A percentile compares a stretch with the other conserved stretches of the same genome.
Conservation (phyloP, 306 rosid species). For the Sicyos edulis region DNA sequence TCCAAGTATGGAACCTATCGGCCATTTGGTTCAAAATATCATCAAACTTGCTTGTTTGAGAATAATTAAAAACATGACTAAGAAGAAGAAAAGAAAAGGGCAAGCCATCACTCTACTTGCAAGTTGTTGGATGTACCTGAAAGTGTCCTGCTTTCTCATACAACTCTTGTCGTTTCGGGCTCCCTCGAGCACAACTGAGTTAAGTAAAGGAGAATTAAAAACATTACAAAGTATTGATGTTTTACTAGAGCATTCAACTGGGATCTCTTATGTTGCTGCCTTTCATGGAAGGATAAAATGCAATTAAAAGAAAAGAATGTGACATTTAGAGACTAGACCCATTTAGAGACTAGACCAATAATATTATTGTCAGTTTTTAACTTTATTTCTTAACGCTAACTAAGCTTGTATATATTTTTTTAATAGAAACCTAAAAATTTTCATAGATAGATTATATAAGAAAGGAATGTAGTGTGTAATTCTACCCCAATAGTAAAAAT, state of each 20-base stretch:
- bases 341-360: no score
- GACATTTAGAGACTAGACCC: not conserved
- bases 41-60: not conserved
- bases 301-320: no score
- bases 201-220: constrained; percentile 22
- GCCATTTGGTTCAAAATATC: constrained; percentile 18
- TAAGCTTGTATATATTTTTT: not conserved
- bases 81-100: not conserved
- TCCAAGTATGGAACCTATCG: constrained; percentile 78
- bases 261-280: not conserved
- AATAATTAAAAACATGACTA: not conserved
- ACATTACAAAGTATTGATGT: constrained; percentile 5
- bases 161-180: constrained; percentile 69
- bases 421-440: no score
- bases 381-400: not conserved
- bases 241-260: not conserved
- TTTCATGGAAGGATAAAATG: not conserved
- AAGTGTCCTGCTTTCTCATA: constrained; percentile 56
- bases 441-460: no score
- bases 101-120: not conserved
- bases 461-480: not conserved
- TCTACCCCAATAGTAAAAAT: not conserved
- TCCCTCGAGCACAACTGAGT: constrained; percentile 90
- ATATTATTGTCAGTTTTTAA: not conserved
- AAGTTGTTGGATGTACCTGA: constrained; percentile 50